Evolutionary conservation across 768 basidiomycete species (phyloP), one percentile per base, ranked within the genome.

Genomic region (Pholiota molesta): DNA sequence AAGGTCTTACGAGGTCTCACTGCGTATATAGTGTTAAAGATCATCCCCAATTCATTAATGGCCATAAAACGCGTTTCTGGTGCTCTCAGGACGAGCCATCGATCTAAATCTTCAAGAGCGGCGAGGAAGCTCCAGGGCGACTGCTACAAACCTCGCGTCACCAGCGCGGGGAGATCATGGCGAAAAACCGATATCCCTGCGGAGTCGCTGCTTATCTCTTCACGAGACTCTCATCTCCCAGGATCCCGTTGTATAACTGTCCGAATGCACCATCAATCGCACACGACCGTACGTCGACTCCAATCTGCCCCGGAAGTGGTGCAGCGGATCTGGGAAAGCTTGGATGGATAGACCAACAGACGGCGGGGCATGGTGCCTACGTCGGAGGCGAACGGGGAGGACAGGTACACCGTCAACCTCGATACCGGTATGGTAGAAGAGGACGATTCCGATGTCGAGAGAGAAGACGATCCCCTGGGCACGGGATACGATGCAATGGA

Each of bases 31-130:
- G 81, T 9, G 78, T 83, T 11, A 83, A 82, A 63, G 82, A 83
- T 66, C 81, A 83, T 60, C 81, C 81, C 16, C 77, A 73, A 13
- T 73, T 78, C 40, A 79, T 77, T 40, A 74, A 75, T 59, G 82
- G 82, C 9, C 79, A 83, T 68, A 84, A 83, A 65, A 83, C 80
- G 21, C 75, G 81, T 33, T 74, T 81, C 17, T 81, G 81, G 80
- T 84, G 81, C 70, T 82, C 81, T 9, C 83, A 82, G 62, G 83
- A 84, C 62, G 75, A 77, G 55, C 17, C 78, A 81, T 60, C 75
- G 76, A 57, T 77, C 74, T 7, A 82, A 81, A 66, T 71, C 75
- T 19, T 73, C 73, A 6, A 69, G 74, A 60, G 67, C 69, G 21
- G 70, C 72, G 8, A 68, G 74, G 23, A 64, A 70, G 42, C 62